phyloP scores from a whole-genome alignment of 768 basidiomycete genomes.

The Mycena albidolilacea region DNA sequence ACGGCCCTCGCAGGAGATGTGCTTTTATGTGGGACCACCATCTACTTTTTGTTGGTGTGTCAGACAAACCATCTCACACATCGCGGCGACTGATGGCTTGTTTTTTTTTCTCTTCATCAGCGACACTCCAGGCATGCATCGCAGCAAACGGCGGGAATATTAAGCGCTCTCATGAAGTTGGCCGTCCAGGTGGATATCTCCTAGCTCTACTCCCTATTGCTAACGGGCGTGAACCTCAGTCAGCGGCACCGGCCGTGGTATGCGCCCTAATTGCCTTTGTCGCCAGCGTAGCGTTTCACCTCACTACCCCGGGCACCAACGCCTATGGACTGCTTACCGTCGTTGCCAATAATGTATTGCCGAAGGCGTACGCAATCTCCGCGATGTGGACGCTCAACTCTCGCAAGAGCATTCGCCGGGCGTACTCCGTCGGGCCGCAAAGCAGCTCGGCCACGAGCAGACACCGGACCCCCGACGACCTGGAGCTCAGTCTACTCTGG shows the following conservation, averaged over 20 bases:
- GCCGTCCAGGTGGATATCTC: conserved; percentile 9
- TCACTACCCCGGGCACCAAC: background rate
- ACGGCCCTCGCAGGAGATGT: conserved; percentile 20
- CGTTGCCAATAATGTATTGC: background rate
- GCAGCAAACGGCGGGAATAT: conserved; percentile 10
- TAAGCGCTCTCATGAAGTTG: conserved; percentile 11
- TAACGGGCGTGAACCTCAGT: background rate
- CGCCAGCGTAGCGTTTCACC: background rate
- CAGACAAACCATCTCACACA: background rate
- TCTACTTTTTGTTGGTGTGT: conserved; percentile 21
- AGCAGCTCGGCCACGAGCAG: background rate
- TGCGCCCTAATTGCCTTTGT: background rate
- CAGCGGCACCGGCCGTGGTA: background rate
- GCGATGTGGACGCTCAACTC: background rate
- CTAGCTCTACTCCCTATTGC: background rate
- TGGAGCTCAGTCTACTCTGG: background rate
- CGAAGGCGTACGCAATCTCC: background rate
- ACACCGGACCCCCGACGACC: background rate
- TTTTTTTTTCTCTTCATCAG: background rate
- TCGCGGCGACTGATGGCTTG: background rate
- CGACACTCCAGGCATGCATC: conserved; percentile 13
- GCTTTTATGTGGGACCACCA: background rate
- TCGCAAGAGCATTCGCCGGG: background rate
- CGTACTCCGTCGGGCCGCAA: background rate
- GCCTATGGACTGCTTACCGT: background rate